A percentile compares a stretch with the other conserved stretches of the same genome.
Conservation (phyloP, 768 basidiomycete genomes). For the Calocybe cyanea region DNA sequence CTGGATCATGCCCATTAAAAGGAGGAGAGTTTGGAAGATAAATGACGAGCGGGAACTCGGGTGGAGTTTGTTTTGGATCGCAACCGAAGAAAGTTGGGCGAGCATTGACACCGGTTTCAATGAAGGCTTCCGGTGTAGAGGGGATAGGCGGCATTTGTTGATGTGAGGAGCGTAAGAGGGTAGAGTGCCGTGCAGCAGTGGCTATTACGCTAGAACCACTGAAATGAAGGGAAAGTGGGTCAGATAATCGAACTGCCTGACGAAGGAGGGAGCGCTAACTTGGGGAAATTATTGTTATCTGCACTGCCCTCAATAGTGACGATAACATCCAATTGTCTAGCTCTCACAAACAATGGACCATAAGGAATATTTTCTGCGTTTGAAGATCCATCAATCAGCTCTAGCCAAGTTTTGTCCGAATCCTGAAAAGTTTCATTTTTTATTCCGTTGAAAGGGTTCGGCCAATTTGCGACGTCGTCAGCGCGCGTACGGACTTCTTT, state of each 20-base stretch:
- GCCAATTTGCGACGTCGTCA: constrained; percentile 68
- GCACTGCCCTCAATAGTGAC: constrained; percentile 69
- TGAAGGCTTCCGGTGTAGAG: constrained; percentile 43
- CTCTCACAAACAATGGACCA: constrained; percentile 65
- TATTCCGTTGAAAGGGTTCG: constrained; percentile 55
- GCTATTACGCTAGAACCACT: constrained; percentile 53
- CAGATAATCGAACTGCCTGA: no score
- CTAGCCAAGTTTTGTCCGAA: constrained; percentile 45
- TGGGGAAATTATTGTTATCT: constrained; percentile 64
- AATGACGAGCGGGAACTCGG: constrained; percentile 64
- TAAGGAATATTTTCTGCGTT: constrained; percentile 71
- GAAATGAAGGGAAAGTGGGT: neutral
- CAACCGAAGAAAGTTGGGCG: constrained; percentile 84
- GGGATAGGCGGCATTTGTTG: constrained; percentile 67
- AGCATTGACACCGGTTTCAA: constrained; percentile 56
- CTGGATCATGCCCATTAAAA: constrained; percentile 52
- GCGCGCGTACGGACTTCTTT: constrained; percentile 45
- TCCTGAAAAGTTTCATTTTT: constrained; percentile 50
- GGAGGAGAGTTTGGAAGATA: constrained; percentile 81
- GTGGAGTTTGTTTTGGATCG: constrained; percentile 42
- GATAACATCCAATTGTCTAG: constrained; percentile 68
- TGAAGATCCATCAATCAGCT: constrained; percentile 69
- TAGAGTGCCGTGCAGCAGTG: constrained; percentile 40
- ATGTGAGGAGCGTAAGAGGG: constrained; percentile 44
- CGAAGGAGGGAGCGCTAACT: constrained; percentile 38